phyloP scores from a whole-genome alignment of 148 eudicot species.

The Silene latifolia region DNA sequence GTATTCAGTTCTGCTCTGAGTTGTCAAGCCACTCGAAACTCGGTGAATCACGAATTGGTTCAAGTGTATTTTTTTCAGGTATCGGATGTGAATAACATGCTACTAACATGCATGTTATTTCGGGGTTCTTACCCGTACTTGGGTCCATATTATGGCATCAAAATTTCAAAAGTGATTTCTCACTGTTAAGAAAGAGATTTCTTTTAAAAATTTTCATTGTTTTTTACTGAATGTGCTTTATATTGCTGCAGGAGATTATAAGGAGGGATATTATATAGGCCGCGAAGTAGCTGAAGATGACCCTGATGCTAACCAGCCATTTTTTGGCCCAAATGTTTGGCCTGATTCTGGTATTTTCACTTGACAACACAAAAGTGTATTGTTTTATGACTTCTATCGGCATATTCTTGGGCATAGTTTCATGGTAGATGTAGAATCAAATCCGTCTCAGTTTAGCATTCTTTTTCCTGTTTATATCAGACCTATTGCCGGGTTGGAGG shows the following conservation, averaged over 20 bases:
- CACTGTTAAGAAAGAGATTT: not conserved
- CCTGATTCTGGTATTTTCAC: constrained; percentile 58
- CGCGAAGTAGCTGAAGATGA: constrained; percentile 73
- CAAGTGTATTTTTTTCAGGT: too few species aligned
- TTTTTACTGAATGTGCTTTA: constrained; percentile 18
- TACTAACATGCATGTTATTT: too few species aligned
- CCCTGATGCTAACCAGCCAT: constrained; percentile 64
- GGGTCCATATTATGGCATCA: not conserved
- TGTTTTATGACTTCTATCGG: not conserved
- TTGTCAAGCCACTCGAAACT: too few species aligned
- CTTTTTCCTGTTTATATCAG: constrained; percentile 34
- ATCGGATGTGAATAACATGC: too few species aligned
- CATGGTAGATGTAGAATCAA: not conserved
- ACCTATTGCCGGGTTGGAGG: constrained; percentile 79
- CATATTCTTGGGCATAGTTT: not conserved
- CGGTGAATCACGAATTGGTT: too few species aligned
- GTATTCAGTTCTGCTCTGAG: too few species aligned
- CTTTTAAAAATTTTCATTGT: not conserved
- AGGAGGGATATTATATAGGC: constrained; percentile 93
- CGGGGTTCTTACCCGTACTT: too few species aligned
- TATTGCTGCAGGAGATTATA: constrained; percentile 62
- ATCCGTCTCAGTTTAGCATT: not conserved
- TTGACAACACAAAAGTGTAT: not conserved
- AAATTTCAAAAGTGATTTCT: not conserved
- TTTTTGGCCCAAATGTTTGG: constrained; percentile 79